Evolutionary conservation across 805 yeast species (phyloP).

Genomic region (Candida coquimbonensis): DNA sequence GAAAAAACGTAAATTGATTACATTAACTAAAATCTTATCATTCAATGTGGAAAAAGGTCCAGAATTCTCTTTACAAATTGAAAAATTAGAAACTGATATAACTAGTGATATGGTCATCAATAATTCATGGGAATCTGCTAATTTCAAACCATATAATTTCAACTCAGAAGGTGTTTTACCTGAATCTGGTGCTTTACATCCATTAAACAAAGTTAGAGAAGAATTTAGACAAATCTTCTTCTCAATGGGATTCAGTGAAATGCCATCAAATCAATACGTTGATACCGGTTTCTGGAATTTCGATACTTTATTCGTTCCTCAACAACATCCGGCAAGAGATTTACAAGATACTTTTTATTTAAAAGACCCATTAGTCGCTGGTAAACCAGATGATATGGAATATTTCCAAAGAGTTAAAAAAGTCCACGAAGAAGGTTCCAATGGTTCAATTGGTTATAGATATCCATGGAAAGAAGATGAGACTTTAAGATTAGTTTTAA

Average conservation of each 20-base stretch:
- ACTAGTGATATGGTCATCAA: conserved; percentile 86
- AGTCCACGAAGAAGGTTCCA: conserved; percentile 87
- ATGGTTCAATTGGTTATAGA: conserved; percentile 95
- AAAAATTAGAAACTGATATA: conserved; percentile 83
- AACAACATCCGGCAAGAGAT: conserved; percentile 99
- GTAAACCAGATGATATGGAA: conserved; percentile 71
- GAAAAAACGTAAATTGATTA: conserved; percentile 86
- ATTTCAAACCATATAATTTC: conserved; percentile 94
- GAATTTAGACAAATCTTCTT: conserved; percentile 97
- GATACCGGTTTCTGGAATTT: conserved; percentile 99
- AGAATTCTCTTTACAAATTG: conserved; percentile 75
- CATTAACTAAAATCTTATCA: conserved; percentile 64
- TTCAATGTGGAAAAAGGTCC: conserved; percentile 74
- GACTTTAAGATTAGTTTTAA: conserved; percentile 81
- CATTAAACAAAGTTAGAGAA: conserved; percentile 92
- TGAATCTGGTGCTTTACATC: conserved; percentile 89
- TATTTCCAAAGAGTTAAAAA: conserved; percentile 73
- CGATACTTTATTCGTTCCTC: conserved; percentile 94
- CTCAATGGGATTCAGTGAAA: conserved; percentile 96
- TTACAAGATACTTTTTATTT: conserved; percentile 97
- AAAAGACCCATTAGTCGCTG: conserved; percentile 83
- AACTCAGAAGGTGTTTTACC: conserved; percentile 89
- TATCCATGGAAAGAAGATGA: conserved; percentile 95
- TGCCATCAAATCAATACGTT: conserved; percentile 98
- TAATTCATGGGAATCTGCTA: conserved; percentile 74